phyloP scores from a whole-genome alignment of 805 yeast species.

The Candida nanaspora region DNA sequence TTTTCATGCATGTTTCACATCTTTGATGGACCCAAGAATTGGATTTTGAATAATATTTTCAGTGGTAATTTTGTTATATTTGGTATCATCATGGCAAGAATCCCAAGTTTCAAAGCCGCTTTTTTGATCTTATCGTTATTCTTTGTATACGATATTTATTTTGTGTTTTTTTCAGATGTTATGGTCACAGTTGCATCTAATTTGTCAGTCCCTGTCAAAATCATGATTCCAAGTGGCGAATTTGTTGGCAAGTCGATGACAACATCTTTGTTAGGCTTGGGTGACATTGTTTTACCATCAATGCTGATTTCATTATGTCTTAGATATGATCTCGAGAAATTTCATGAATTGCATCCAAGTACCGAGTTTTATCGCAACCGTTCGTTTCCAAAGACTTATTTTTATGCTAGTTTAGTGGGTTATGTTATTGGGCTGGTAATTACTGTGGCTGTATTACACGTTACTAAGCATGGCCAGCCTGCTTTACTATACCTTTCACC shows the following conservation, averaged over 20 bases:
- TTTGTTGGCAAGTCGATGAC: constrained; percentile 4
- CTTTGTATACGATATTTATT: constrained; percentile 57
- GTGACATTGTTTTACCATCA: constrained; percentile 62
- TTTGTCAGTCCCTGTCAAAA: constrained; percentile 47
- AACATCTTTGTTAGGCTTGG: constrained; percentile 48
- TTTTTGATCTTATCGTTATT: constrained; percentile 38
- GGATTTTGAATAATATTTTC: constrained; percentile 39
- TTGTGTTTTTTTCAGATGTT: constrained; percentile 55
- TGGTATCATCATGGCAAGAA: constrained; percentile 30
- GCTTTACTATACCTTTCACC: constrained; percentile 64
- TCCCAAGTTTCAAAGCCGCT: constrained; percentile 41
- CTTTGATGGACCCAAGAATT: constrained; percentile 27
- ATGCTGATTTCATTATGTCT: constrained; percentile 43
- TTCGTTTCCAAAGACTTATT: constrained; percentile 37
- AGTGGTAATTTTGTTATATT: constrained; percentile 37
- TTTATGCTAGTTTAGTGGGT: constrained; percentile 35
- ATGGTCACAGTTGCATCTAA: constrained; percentile 57
- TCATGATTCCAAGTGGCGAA: constrained; percentile 34
- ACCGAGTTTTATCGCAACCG: constrained; percentile 34
- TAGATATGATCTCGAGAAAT: constrained; percentile 42
- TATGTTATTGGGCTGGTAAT: constrained; percentile 39
- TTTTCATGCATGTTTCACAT: constrained; percentile 11
- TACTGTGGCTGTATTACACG: constrained; percentile 34
- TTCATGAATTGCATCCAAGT: constrained; percentile 25
- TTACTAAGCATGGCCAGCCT: constrained; percentile 49